Percentiles rank a stretch among this genome's conserved stretches.
phyloP scores from a whole-genome alignment of 1,284 basidiomycete species.

The Ceratobasidium sp. region DNA sequence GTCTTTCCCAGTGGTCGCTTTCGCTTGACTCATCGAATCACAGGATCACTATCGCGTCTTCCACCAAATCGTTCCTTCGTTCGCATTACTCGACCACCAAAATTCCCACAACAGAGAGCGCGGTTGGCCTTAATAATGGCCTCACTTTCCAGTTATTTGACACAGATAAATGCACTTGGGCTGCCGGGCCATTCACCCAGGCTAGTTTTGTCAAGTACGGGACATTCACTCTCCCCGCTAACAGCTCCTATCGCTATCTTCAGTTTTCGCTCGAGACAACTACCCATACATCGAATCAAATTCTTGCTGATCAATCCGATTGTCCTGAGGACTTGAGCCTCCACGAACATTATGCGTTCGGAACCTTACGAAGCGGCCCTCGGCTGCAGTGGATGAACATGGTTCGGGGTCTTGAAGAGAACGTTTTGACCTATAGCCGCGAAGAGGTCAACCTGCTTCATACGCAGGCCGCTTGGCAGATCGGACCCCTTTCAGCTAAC shows the following conservation, averaged over 20 bases:
- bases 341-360: slow-evolving; percentile 65
- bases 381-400: slow-evolving; percentile 68
- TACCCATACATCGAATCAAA: slow-evolving; percentile 62
- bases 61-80: slow-evolving; percentile 60
- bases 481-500: slow-evolving; percentile 32
- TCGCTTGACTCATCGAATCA: not conserved
- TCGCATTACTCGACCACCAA: slow-evolving; percentile 58
- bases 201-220: slow-evolving; percentile 54
- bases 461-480: slow-evolving; percentile 58
- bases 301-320: slow-evolving; percentile 62
- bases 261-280: slow-evolving; percentile 60
- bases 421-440: slow-evolving; percentile 58
- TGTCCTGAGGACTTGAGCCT: slow-evolving; percentile 60
- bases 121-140: slow-evolving; percentile 59
- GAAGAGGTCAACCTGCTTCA: slow-evolving; percentile 62
- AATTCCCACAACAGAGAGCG: slow-evolving; percentile 54
- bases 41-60: slow-evolving; percentile 60
- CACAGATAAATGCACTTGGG: slow-evolving; percentile 43
- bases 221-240: slow-evolving; percentile 54
- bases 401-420: slow-evolving; percentile 60
- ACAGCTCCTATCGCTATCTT: slow-evolving; percentile 59
- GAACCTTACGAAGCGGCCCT: slow-evolving; percentile 62
- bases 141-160: slow-evolving; percentile 54
- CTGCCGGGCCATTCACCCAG: slow-evolving; percentile 44
- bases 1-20: not conserved